phyloP scores from a whole-genome alignment of 805 yeast species.

The Metschnikowia anglica region DNA sequence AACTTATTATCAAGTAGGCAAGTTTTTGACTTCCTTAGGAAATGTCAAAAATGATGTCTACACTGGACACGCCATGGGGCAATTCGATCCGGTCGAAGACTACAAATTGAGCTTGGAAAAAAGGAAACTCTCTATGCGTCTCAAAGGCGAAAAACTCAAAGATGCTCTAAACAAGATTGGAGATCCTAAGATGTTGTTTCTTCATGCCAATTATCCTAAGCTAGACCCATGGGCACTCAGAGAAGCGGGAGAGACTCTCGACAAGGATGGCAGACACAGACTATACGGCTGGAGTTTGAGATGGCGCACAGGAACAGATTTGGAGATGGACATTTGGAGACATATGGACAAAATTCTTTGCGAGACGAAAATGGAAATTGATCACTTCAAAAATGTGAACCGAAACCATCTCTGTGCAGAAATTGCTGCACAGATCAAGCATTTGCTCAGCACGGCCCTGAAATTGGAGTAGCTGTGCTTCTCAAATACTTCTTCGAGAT shows the following conservation, averaged over 20 bases:
- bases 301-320: conserved; percentile 52
- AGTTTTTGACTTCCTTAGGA: conserved; percentile 53
- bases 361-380: conserved; percentile 46
- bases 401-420: conserved; percentile 49
- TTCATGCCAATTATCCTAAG: conserved; percentile 69
- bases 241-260: conserved; percentile 39
- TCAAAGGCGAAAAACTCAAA: conserved; percentile 10
- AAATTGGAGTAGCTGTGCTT: conserved; percentile 39
- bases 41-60: conserved; percentile 40
- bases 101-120: conserved; percentile 24
- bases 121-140: conserved; percentile 7
- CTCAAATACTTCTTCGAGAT: no score
- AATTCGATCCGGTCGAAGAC: conserved; percentile 67
- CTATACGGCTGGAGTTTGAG: conserved; percentile 59
- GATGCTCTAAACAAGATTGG: conserved; percentile 8
- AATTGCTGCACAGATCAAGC: conserved; percentile 45
- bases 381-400: conserved; percentile 42
- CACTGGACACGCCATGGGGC: conserved; percentile 77
- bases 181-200: conserved; percentile 41
- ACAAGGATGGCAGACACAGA: conserved; percentile 49
- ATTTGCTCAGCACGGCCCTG: conserved; percentile 29
- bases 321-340: conserved; percentile 59
- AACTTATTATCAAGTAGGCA: conserved; percentile 55
- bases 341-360: conserved; percentile 57
- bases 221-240: conserved; percentile 59